phyloP scores from a whole-genome alignment of 805 yeast genomes.

The Saturnispora saitoi region DNA sequence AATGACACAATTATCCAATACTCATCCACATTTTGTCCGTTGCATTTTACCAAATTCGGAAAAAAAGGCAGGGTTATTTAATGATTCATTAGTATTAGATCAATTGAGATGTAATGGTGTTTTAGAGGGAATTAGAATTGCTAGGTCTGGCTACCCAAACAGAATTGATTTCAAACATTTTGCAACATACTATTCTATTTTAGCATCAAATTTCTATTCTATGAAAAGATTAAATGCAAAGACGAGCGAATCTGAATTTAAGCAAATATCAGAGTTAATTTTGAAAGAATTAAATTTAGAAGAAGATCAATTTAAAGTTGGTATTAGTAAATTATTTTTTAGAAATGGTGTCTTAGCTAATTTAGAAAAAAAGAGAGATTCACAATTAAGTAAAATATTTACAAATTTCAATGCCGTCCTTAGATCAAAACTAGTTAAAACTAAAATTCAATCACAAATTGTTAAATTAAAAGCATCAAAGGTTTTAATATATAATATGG shows the following conservation, averaged over 20 bases:
- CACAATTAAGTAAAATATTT: constrained; percentile 44
- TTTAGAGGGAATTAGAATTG: constrained; percentile 92
- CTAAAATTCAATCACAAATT: constrained; percentile 37
- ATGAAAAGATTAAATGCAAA: neutral
- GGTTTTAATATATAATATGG: constrained; percentile 54
- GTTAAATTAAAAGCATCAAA: constrained; percentile 61
- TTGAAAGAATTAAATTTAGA: constrained; percentile 57
- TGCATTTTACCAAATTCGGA: constrained; percentile 86
- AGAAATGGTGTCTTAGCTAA: constrained; percentile 71
- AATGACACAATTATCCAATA: constrained; percentile 62
- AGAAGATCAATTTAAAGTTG: constrained; percentile 50
- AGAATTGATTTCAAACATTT: constrained; percentile 79
- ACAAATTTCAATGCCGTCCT: constrained; percentile 54
- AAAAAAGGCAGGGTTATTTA: constrained; percentile 63
- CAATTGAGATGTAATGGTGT: constrained; percentile 97
- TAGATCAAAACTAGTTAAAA: constrained; percentile 58
- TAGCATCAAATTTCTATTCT: constrained; percentile 39
- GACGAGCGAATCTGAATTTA: constrained; percentile 33
- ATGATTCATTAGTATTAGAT: constrained; percentile 68
- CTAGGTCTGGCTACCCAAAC: constrained; percentile 95
- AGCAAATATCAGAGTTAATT: constrained; percentile 61
- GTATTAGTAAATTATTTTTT: constrained; percentile 66
- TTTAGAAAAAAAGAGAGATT: constrained; percentile 70
- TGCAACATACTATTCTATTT: constrained; percentile 62
- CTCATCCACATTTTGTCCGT: constrained; percentile 95